A percentile compares a stretch with the other conserved stretches of the same genome.
phyloP scores from a whole-genome alignment of 2,329 filamentous ascomycete species.

The Fusarium sp. region DNA sequence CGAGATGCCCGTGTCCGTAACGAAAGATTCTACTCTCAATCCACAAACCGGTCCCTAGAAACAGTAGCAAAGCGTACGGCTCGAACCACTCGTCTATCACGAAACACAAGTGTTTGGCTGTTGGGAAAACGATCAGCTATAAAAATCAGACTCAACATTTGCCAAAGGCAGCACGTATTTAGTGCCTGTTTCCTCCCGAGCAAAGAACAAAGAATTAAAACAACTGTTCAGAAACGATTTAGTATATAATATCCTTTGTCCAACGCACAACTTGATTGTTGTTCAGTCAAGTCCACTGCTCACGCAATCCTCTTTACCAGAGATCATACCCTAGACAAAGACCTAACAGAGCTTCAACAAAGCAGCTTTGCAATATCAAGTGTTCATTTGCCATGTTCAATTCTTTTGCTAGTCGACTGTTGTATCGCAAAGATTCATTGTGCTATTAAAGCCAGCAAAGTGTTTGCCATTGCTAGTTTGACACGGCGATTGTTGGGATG shows the following conservation, averaged over 20 bases:
- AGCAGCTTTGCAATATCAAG: not conserved
- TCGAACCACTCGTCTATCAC: too few relatives aligned
- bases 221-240: not conserved
- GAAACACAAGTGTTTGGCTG: too few relatives aligned
- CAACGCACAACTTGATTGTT: not conserved
- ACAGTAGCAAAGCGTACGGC: too few relatives aligned
- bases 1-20: too few relatives aligned
- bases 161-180: too few relatives aligned
- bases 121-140: too few relatives aligned
- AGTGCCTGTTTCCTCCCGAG: too few relatives aligned
- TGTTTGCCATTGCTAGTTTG: not conserved
- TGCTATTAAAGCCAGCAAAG: not conserved
- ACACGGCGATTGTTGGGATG: not conserved
- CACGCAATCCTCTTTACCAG: not conserved
- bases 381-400: not conserved
- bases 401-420: not conserved
- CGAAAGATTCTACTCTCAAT: too few relatives aligned
- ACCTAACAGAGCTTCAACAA: not conserved
- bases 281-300: not conserved
- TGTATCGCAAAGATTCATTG: not conserved
- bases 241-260: too few relatives aligned
- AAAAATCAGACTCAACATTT: too few relatives aligned
- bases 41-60: too few relatives aligned
- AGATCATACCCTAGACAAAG: slow-evolving; percentile 12
- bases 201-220: not conserved